These are phyloP conservation scores for Isabelozyma gotoi DNA, from an alignment of 805 yeast species.

Conservation along the genomic window DNA sequence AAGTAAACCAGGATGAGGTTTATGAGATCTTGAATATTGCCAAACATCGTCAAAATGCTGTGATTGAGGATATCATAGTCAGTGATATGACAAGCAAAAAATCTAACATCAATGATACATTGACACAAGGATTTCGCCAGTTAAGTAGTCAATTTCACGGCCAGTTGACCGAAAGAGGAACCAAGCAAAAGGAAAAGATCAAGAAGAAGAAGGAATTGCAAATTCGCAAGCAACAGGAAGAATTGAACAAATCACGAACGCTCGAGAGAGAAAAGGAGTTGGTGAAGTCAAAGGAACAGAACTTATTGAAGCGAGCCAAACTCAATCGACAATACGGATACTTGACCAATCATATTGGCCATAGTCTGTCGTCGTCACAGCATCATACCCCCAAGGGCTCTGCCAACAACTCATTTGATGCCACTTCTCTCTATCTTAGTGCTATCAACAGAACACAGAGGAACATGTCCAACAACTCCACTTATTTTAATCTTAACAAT, in stretches of 20 bases:
- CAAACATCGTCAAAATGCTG: slow-evolving; percentile 7
- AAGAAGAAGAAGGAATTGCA: slow-evolving; percentile 4
- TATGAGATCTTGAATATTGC: slow-evolving; percentile 10
- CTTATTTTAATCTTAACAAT: slow-evolving; percentile 14
- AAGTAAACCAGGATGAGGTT: slow-evolving; percentile 13
- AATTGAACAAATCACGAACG: slow-evolving; percentile 10
- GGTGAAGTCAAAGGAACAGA: slow-evolving; percentile 22
- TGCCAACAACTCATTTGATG: slow-evolving; percentile 5
- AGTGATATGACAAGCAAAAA: slow-evolving; percentile 34
- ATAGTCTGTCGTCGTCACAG: slow-evolving; percentile 2
- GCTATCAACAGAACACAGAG: slow-evolving; percentile 3
- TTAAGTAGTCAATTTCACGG: slow-evolving; percentile 25
- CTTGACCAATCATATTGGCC: slow-evolving; percentile 26
- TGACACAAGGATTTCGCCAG: slow-evolving; percentile 20
- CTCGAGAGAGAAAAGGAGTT: slow-evolving; percentile 16
- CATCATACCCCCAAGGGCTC: slow-evolving; percentile 5
- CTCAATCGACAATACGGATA: slow-evolving; percentile 29
- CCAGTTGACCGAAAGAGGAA: slow-evolving; percentile 29
- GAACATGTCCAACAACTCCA: slow-evolving; percentile 10
- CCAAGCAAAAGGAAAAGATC: slow-evolving; percentile 14
- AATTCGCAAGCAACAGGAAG: slow-evolving; percentile 3
- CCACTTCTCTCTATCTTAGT: slow-evolving; percentile 6
- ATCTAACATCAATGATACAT: slow-evolving; percentile 22
- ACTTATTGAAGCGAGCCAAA: slow-evolving; percentile 26
- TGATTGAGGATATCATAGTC: slow-evolving; percentile 20